Percentiles rank a stretch among this genome's conserved stretches.
phyloP scores from a whole-genome alignment of 2,329 filamentous ascomycete species.

The Aspergillus alliaceus region DNA sequence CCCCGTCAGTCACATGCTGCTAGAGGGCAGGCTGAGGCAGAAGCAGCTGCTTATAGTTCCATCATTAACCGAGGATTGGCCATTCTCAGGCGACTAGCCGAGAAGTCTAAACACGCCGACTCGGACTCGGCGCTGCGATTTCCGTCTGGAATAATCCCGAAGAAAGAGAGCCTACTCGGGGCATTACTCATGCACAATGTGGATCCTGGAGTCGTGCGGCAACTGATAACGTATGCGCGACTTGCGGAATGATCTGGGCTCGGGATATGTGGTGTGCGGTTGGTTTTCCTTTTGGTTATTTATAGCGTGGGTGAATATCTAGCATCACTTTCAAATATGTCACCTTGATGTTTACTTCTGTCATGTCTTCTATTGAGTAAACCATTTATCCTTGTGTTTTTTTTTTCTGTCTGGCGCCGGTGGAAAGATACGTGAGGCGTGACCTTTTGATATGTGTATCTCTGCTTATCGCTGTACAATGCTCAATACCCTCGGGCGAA shows the following conservation, averaged over 20 bases:
- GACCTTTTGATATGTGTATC: conserved; percentile 17
- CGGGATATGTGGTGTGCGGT: conserved; percentile 10
- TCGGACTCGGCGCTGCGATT: conserved; percentile 50
- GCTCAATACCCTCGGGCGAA: conserved; percentile 36
- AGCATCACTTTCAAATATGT: conserved; percentile 12
- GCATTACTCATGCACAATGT: conserved; percentile 67
- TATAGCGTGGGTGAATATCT: conserved; percentile 17
- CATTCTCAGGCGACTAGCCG: conserved; percentile 66
- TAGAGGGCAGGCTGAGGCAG: conserved; percentile 39
- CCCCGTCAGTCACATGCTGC: conserved; percentile 35
- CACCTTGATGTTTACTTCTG: conserved; percentile 17
- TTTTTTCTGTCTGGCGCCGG: conserved; percentile 27
- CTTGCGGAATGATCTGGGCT: conserved; percentile 46
- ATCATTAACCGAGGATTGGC: conserved; percentile 69
- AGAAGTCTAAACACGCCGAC: conserved; percentile 63
- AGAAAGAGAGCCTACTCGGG: conserved; percentile 65
- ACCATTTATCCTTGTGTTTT: conserved; percentile 13
- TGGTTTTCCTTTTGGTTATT: conserved; percentile 17
- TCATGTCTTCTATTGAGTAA: conserved; percentile 26
- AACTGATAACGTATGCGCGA: conserved; percentile 65
- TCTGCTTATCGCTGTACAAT: conserved; percentile 33
- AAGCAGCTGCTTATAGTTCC: conserved; percentile 44
- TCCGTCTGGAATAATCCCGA: conserved; percentile 64
- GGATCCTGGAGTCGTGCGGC: conserved; percentile 63
- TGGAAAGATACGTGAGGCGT: conserved; percentile 24